Conservation (phyloP, 148 eudicot genomes). For the Amaranthus cruentus region DNA sequence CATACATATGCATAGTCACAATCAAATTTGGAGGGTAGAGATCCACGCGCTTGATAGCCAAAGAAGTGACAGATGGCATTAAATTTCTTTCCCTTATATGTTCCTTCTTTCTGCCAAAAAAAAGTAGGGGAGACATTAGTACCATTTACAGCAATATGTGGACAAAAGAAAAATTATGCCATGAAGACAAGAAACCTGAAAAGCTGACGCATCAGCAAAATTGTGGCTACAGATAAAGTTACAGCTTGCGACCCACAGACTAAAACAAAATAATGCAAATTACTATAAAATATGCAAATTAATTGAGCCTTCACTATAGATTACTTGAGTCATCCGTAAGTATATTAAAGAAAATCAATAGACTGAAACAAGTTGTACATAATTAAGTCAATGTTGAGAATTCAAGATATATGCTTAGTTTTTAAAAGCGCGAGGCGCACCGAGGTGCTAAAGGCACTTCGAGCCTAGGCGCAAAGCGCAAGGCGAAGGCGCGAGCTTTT, state of each 20-base stretch:
- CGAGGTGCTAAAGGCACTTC: too few species aligned
- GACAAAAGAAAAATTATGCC: slow-evolving; percentile 1
- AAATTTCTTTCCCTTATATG: slow-evolving; percentile 97
- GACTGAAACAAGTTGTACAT: background rate
- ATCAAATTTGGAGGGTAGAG: slow-evolving; percentile 92
- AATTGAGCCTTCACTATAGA: background rate
- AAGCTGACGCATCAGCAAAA: slow-evolving; percentile 5
- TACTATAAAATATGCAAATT: background rate
- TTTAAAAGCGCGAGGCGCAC: too few species aligned
- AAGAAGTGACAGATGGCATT: slow-evolving; percentile 98
- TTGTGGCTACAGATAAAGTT: background rate
- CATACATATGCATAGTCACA: slow-evolving; percentile 97
- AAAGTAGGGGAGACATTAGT: slow-evolving; percentile 1
- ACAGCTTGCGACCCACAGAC: background rate
- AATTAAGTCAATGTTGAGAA: background rate
- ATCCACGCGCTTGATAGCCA: slow-evolving; percentile 98
- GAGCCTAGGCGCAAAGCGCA: too few species aligned
- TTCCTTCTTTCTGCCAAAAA: slow-evolving; percentile 78
- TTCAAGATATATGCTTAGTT: too few species aligned
- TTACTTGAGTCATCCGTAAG: too few species aligned
- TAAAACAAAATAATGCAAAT: background rate
- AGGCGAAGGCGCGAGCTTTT: too few species aligned
- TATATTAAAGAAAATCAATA: background rate
- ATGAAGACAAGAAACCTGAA: background rate
- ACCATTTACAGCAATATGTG: slow-evolving; percentile 4